A percentile compares a stretch with the other conserved stretches of the same genome.
Evolutionary conservation across 2,329 filamentous ascomycete genomes (phyloP).

Genomic region (Coniochaeta ligniaria): DNA sequence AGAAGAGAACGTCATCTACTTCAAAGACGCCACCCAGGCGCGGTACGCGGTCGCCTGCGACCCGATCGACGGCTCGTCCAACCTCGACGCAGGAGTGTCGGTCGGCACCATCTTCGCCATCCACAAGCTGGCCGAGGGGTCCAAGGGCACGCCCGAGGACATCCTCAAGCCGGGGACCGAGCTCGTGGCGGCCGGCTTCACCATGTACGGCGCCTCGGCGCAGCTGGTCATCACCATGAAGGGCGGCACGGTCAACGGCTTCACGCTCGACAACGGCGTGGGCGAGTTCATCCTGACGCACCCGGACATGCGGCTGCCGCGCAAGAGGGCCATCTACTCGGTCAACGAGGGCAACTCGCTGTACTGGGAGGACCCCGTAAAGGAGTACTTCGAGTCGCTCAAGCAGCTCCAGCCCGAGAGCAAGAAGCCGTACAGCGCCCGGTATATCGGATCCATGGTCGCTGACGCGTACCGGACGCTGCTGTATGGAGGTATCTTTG

Average conservation of each 20-base stretch:
- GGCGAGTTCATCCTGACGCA: conserved; percentile 99
- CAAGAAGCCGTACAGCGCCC: conserved; percentile 85
- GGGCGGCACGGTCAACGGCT: conserved; percentile 86
- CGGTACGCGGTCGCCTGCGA: conserved; percentile 96
- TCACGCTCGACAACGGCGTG: conserved; percentile 92
- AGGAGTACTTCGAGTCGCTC: conserved; percentile 81
- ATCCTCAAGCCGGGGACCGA: conserved; percentile 85
- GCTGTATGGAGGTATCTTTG: conserved; percentile 93
- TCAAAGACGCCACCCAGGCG: conserved; percentile 66
- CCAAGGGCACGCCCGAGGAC: conserved; percentile 71
- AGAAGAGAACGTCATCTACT: conserved; percentile 87
- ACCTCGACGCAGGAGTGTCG: conserved; percentile 94
- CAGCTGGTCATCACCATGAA: conserved; percentile 98
- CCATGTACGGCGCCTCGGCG: conserved; percentile 97
- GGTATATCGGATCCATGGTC: conserved; percentile 98
- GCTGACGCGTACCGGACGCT: conserved; percentile 95
- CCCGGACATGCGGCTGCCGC: conserved; percentile 85
- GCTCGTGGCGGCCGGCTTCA: conserved; percentile 93
- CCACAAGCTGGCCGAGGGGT: conserved; percentile 77
- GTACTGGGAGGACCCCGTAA: conserved; percentile 88
- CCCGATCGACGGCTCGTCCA: conserved; percentile 95
- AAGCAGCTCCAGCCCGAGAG: conserved; percentile 61
- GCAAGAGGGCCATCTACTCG: conserved; percentile 80
- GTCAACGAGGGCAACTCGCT: conserved; percentile 98
- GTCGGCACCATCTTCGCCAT: conserved; percentile 97